Evolutionary conservation across 106 monocot genomes (phyloP), one percentile per base, ranked within the genome.

Genomic region (Iris macrosiphon): DNA sequence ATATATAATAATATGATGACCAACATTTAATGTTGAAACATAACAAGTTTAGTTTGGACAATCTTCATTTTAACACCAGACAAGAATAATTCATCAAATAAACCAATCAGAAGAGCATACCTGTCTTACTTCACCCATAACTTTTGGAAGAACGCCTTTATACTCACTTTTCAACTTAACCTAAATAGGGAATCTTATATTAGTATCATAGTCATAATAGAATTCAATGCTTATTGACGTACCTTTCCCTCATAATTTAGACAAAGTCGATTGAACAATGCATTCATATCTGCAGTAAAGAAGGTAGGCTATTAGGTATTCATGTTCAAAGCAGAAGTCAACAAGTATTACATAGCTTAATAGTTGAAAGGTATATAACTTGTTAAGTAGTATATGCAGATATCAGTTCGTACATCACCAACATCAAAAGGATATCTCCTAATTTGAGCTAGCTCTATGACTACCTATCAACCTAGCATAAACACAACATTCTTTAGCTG

Each of bases 171-270:
- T 23, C 40, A 73, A 67, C 65, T 91, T 99, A 49, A 90, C 69
- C 96, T 96, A 44, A 41, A 55, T 60, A 72, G 53, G 40, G 58
- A 30, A 65, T 2, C 59, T 20, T 0, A 30, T 16, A 50, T 58
- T 38, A 32, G 7, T 61, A 28, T 8, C 27, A 69, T 35, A 28
- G 18, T 15, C 53, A 22, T 14, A 34, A 40, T 42, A 52, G 20
- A 52, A 52, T 4, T 30, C 17, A 28, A 17, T 25, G 19, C 19
- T 22, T 45, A 3, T n/a, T 44, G 17, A 25, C 62, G 52, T 78
- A 90, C 96, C 90, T 99, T 99, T 15, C 98, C 98, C 52, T 81
- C 70, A 63, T 91, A 81, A 65, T 86, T 99, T 31, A 78, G 17
- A 61, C 91, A 98, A 14, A 66, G 61, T 38, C 77, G 65, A 60